phyloP scores from a whole-genome alignment of 805 yeast species.

The Kodamaea fukazawae region DNA sequence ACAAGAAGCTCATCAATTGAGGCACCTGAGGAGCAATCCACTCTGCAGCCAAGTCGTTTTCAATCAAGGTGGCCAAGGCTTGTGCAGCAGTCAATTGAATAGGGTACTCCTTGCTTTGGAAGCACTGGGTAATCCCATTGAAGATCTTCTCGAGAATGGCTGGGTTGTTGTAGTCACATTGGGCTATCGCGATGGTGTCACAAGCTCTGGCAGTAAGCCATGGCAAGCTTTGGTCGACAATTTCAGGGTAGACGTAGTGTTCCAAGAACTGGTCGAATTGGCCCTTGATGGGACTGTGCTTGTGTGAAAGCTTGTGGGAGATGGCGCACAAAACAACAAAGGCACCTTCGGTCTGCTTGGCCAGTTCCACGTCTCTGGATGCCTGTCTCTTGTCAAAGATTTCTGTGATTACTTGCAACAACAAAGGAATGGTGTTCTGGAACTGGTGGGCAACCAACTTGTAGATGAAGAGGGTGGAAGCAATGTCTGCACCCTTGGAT shows the following conservation, averaged over 20 bases:
- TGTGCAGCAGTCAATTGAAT: slow-evolving; percentile 51
- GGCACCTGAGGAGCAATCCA: slow-evolving; percentile 44
- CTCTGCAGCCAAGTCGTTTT: slow-evolving; percentile 44
- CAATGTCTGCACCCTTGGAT: slow-evolving; percentile 47
- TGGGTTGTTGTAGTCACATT: slow-evolving; percentile 33
- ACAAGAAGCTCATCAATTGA: slow-evolving; percentile 42
- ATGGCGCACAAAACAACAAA: slow-evolving; percentile 41
- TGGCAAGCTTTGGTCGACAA: slow-evolving; percentile 34
- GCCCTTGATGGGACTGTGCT: slow-evolving; percentile 35
- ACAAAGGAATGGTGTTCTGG: slow-evolving; percentile 34
- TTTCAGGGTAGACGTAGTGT: slow-evolving; percentile 41
- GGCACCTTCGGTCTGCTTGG: slow-evolving; percentile 42
- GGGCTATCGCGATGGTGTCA: slow-evolving; percentile 43
- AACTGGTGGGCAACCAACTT: slow-evolving; percentile 36
- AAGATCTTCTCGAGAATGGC: slow-evolving; percentile 38
- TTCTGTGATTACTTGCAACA: slow-evolving; percentile 33
- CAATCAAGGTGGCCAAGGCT: slow-evolving; percentile 47
- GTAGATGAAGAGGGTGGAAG: slow-evolving; percentile 47
- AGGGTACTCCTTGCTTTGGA: slow-evolving; percentile 45
- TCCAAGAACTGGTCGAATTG: slow-evolving; percentile 39
- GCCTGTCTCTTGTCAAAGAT: slow-evolving; percentile 33
- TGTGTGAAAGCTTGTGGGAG: slow-evolving; percentile 36
- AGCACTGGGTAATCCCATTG: slow-evolving; percentile 40
- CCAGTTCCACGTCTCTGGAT: slow-evolving; percentile 25
- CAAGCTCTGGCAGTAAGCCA: slow-evolving; percentile 47